Evolutionary conservation across 2,329 filamentous ascomycete genomes (phyloP), one percentile per base, ranked within the genome.

Genomic region (Fusarium tupiense): DNA sequence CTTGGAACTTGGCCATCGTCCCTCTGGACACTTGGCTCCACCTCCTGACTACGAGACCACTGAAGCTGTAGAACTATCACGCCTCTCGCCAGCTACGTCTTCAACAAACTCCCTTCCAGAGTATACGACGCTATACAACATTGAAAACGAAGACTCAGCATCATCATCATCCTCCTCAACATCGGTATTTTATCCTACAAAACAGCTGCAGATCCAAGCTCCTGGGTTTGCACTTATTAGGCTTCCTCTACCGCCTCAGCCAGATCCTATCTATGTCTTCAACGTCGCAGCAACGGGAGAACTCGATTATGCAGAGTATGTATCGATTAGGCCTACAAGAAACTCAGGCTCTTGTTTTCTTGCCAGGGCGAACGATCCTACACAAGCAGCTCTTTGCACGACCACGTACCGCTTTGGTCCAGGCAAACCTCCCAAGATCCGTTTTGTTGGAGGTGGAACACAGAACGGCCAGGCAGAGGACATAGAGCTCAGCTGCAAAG

Each of bases 401-500:
- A 91, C 89, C 1, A 85, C 84, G 8, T 91, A 91, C 80, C 86
- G 85, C 71, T 90, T 87, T 75, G 89, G 90, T 0, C 89, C 89
- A 4, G 84, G 84, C 46, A 84, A 84, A 6, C 84, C 87, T 12
- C 89, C 90, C 7, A 79, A 84, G 49, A 80, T 92, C 31, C 69
- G 73, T 40, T 72, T 81, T 53, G 37, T 69, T 29, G 66, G 67
- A 35, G 49, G 60, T 61, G 54, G 40, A 61, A 50, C 46, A 8
- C 46, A 49, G 12, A 22, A 54, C 3, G 47, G 11, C 2, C 29
- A 57, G 49, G 24, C 74, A 22, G 77, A 82, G 10, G 79, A 80
- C 17, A 74, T 80, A 14, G 76, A 78, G 44, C 75, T 79, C 38
- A 59, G 56, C 24, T 74, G 79, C 62, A 79, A 83, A 26, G 85